phyloP scores from a whole-genome alignment of 441 rosid genomes.

The Adansonia grandidieri region DNA sequence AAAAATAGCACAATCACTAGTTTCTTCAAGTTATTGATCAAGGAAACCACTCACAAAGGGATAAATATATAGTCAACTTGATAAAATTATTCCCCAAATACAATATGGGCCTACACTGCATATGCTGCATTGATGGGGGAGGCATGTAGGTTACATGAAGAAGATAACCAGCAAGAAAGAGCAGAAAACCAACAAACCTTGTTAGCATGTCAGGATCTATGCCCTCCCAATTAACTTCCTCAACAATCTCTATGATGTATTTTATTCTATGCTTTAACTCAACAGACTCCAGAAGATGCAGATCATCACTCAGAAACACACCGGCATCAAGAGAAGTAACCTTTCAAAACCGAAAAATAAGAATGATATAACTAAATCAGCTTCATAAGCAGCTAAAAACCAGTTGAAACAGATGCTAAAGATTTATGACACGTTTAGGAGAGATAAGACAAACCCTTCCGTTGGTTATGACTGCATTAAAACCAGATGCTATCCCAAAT shows the following conservation, averaged over 20 bases:
- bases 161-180: slow-evolving; percentile 15
- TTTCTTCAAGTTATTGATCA: slow-evolving; percentile 3
- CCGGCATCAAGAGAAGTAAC: slow-evolving; percentile 69
- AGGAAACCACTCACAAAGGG: neutral
- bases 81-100: neutral
- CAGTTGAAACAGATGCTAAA: slow-evolving; percentile 5
- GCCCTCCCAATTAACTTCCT: slow-evolving; percentile 81
- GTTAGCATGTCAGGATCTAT: slow-evolving; percentile 89
- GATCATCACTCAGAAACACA: slow-evolving; percentile 83
- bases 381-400: neutral
- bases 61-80: neutral
- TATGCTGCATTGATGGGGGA: neutral
- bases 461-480: slow-evolving; percentile 82
- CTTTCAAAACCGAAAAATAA: slow-evolving; percentile 42
- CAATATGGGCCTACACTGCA: neutral
- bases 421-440: neutral
- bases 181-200: slow-evolving; percentile 59
- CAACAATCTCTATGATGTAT: slow-evolving; percentile 79
- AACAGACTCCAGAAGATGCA: slow-evolving; percentile 84
- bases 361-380: slow-evolving; percentile 8
- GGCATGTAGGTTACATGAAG: slow-evolving; percentile 7
- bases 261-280: slow-evolving; percentile 87
- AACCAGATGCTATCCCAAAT: slow-evolving; percentile 69
- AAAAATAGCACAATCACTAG: neutral
- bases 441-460: slow-evolving; percentile 74